Percentiles rank a stretch among this genome's conserved stretches.
Evolutionary conservation across 1,284 basidiomycete species (phyloP).

Genomic region (Rhodotorula sp.): DNA sequence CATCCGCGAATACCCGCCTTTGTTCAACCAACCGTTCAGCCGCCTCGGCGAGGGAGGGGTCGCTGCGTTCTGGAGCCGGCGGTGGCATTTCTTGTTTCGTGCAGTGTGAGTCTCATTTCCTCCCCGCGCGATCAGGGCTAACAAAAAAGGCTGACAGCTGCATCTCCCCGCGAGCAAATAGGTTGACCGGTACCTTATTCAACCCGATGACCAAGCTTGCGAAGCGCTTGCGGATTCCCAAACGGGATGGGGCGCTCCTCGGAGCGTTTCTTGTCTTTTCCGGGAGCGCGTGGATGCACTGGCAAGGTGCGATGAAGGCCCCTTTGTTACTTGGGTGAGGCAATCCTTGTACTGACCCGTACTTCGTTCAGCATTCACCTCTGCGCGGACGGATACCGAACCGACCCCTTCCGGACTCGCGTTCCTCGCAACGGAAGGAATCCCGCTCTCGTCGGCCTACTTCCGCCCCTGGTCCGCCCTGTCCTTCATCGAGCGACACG

Average conservation of each 20-base stretch:
- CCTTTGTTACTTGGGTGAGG: too few species aligned
- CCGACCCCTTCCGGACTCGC: background rate
- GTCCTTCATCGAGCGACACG: constrained; percentile 22
- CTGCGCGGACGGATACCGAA: constrained; percentile 8
- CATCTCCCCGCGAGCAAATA: background rate
- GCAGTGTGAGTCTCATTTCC: constrained; percentile 1
- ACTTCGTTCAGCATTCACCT: constrained; percentile 15
- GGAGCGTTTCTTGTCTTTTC: constrained; percentile 25
- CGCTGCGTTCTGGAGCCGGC: constrained; percentile 22
- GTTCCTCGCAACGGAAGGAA: background rate
- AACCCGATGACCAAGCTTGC: constrained; percentile 12
- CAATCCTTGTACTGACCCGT: too few species aligned
- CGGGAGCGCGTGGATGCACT: constrained; percentile 29
- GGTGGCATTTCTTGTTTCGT: constrained; percentile 26
- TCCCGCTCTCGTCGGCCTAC: constrained; percentile 14
- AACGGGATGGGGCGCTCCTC: constrained; percentile 3
- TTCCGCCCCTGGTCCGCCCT: constrained; percentile 12
- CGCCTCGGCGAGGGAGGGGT: constrained; percentile 25
- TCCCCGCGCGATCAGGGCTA: background rate
- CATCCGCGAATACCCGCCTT: constrained; percentile 20
- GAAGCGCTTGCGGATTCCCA: constrained; percentile 5
- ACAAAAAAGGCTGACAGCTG: too few species aligned
- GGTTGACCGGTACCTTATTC: constrained; percentile 27
- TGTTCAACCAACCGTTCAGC: constrained; percentile 27
- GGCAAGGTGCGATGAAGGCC: constrained; percentile 16